Evolutionary conservation across 139 green algal species (phyloP), one percentile per base, ranked within the genome.

Genomic region (Chara braunii): DNA sequence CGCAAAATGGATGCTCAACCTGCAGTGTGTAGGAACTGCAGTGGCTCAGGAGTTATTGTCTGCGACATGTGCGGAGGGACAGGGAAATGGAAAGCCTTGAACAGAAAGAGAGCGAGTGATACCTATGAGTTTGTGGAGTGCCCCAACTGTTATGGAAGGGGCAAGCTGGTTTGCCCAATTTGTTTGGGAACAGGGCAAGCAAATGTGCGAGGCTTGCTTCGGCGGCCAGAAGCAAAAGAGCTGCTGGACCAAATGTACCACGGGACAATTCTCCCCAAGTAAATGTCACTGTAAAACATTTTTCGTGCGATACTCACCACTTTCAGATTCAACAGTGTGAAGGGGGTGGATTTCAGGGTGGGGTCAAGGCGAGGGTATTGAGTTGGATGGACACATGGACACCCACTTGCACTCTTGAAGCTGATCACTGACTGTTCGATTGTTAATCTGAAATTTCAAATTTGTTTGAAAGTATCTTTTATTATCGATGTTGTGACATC

Each of bases 31-130:
- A 48, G 40, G 40, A 48, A 96, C 68, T 96, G 90, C 72, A 70
- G 72, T 3, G 88, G 87, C 32, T 81, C 81, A 2, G 90, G 90
- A 32, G 74, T 89, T 8, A 68, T 81, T 0, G 72, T 85, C 8
- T 96, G 91, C 33, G 92, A 98, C 84, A 95, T 98, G 92, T 98
- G 92, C 70, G 92, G 92, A 7, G 92, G 92, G 22, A 96, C 87
- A 18, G 92, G 92, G 62, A 97, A 97, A 78, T 99, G 92, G 92
- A 83, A 89, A 12, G 92, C 91, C 0, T 83, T 99, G 35, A 93
- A 80, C 65, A 79, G 90, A 48, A 94, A 96, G 81, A 78, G 90
- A 1, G 84, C 86, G 44, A 89, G 94, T 78, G 91, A 96, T 78
- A 90, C 78, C 14, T 99, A 99, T 64, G 88, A 99, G 79, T 99